phyloP scores from a whole-genome alignment of 805 yeast genomes.

The Phaffomyces thermotolerans region DNA sequence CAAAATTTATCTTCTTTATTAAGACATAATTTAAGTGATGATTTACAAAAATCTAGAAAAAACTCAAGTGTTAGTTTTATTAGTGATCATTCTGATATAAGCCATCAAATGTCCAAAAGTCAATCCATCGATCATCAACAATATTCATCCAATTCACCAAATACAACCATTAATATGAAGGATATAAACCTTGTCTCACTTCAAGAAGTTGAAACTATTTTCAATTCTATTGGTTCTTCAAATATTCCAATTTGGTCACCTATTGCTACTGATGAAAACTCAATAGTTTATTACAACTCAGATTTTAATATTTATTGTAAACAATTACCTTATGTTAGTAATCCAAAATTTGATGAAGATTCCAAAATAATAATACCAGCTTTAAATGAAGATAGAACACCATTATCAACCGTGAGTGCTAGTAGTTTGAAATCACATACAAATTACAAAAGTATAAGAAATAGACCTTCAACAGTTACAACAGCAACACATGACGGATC shows the following conservation, averaged over 20 bases:
- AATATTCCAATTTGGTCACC: slow-evolving; percentile 54
- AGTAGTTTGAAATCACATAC: slow-evolving; percentile 14
- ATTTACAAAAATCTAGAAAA: slow-evolving; percentile 29
- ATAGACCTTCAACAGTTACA: slow-evolving; percentile 14
- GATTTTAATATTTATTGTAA: slow-evolving; percentile 53
- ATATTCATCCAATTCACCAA: slow-evolving; percentile 8
- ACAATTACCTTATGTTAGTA: slow-evolving; percentile 44
- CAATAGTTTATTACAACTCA: slow-evolving; percentile 51
- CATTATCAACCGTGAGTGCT: slow-evolving; percentile 18
- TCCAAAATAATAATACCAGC: slow-evolving; percentile 24
- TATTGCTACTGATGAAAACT: slow-evolving; percentile 45
- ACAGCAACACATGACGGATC: slow-evolving; percentile 2
- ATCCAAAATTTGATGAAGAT: slow-evolving; percentile 29
- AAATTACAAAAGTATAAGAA: slow-evolving; percentile 7
- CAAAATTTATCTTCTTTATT: slow-evolving; percentile 15
- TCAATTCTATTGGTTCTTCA: slow-evolving; percentile 27
- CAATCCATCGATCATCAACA: slow-evolving; percentile 1
- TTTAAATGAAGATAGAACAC: slow-evolving; percentile 17
- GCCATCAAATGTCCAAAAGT: not conserved
- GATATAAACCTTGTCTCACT: slow-evolving; percentile 26
- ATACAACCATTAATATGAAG: slow-evolving; percentile 9
- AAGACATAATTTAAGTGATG: slow-evolving; percentile 19
- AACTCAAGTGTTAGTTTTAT: slow-evolving; percentile 46
- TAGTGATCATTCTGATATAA: slow-evolving; percentile 17
- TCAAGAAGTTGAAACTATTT: slow-evolving; percentile 31